Conservation (phyloP, 2,329 filamentous ascomycete species). For the Epichloe festucae region DNA sequence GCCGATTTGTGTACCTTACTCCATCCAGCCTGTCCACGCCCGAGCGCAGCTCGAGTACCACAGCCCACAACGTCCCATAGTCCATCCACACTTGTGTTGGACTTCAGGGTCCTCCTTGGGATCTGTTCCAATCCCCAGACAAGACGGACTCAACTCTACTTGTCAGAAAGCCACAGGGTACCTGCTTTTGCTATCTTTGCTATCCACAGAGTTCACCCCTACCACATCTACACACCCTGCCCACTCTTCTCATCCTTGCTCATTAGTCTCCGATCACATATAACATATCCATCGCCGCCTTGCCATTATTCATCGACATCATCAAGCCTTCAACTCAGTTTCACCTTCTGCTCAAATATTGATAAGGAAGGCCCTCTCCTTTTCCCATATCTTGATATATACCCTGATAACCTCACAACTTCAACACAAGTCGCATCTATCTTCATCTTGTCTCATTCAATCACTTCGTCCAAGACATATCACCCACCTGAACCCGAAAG, state of each 20-base stretch:
- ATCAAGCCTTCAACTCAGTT: conserved; percentile 3
- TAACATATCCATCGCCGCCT: conserved; percentile 8
- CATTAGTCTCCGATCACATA: conserved; percentile 8
- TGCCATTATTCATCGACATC: conserved; percentile 1
- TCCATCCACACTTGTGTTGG: conserved; percentile 1
- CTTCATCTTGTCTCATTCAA: background rate
- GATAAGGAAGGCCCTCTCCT: conserved; percentile 1
- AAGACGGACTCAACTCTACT: background rate
- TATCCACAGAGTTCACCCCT: background rate
- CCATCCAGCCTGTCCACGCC: conserved; percentile 8
- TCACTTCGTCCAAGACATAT: background rate
- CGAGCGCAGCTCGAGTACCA: conserved; percentile 8
- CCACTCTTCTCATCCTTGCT: conserved; percentile 4
- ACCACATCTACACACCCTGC: background rate
- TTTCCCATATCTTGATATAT: background rate
- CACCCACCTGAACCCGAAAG: background rate
- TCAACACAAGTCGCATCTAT: background rate
- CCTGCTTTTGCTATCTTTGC: background rate
- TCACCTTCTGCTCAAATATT: background rate
- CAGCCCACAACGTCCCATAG: conserved; percentile 1
- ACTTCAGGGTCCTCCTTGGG: conserved; percentile 8
- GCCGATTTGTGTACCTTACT: conserved; percentile 10
- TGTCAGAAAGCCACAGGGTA: background rate
- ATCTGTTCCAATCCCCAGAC: conserved; percentile 3
- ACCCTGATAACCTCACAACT: background rate